Percentiles rank a stretch among this genome's conserved stretches.
Evolutionary conservation across 148 eudicot species (phyloP).

Genomic region (Arbutus unedo): DNA sequence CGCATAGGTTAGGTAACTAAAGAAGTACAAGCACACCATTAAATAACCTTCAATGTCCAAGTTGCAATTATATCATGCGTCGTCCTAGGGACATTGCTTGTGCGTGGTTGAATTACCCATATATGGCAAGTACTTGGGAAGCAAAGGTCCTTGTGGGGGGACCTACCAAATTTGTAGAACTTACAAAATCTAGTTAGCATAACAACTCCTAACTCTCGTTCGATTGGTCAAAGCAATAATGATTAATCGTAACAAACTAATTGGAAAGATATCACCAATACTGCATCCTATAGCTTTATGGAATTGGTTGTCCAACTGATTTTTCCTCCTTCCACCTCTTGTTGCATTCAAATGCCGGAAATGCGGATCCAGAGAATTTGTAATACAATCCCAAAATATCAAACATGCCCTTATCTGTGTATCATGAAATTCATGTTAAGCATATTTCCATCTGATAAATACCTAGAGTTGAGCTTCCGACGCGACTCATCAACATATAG

Average conservation of each 20-base stretch:
- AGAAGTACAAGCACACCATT: neutral
- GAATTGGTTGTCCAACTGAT: neutral
- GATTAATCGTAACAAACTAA: too few species aligned
- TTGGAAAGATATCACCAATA: neutral
- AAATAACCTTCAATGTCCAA: neutral
- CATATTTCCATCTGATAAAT: slow-evolving; percentile 1
- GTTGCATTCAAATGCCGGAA: neutral
- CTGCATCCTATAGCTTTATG: neutral
- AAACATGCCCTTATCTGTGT: neutral
- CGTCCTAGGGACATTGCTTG: neutral
- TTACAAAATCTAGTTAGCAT: neutral
- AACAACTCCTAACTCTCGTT: neutral
- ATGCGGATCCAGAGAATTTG: neutral
- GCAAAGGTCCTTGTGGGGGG: neutral
- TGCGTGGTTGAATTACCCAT: too few species aligned
- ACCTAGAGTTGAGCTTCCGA: slow-evolving; percentile 77
- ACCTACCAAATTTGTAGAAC: neutral
- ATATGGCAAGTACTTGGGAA: neutral
- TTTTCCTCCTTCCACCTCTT: neutral
- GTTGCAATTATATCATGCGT: neutral
- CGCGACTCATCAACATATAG: slow-evolving; percentile 55
- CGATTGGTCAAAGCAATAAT: neutral
- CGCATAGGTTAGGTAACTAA: neutral
- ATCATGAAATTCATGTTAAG: neutral
- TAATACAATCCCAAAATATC: neutral